A percentile compares a stretch with the other conserved stretches of the same genome.
Evolutionary conservation across 2,329 filamentous ascomycete genomes (phyloP).

Genomic region (Alternaria hordeiaustralica): DNA sequence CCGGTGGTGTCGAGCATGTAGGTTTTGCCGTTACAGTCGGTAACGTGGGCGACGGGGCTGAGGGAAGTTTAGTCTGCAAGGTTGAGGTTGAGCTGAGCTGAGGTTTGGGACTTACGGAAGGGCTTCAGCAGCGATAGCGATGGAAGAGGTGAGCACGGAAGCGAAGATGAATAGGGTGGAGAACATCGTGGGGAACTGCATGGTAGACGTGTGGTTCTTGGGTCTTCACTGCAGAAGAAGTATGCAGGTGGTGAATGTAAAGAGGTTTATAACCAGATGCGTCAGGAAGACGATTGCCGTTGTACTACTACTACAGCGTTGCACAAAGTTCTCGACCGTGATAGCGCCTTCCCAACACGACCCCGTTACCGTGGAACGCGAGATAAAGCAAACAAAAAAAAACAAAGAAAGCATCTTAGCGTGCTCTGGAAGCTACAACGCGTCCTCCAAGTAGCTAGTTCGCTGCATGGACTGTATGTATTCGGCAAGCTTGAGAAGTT

Average conservation of each 20-base stretch:
- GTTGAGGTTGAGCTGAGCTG: background rate
- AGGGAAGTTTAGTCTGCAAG: background rate
- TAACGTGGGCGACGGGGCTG: conserved; percentile 2
- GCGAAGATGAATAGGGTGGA: background rate
- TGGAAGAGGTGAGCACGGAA: background rate
- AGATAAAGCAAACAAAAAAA: background rate
- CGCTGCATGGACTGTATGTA: background rate
- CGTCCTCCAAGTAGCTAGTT: background rate
- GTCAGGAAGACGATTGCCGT: background rate
- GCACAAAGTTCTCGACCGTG: background rate
- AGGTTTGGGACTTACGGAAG: background rate
- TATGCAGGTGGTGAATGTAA: background rate
- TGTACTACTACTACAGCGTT: background rate
- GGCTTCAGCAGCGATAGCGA: background rate
- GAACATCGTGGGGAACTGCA: background rate
- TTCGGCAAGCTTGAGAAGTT: background rate
- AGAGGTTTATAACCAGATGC: background rate
- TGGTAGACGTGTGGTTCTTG: background rate
- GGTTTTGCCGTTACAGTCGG: background rate
- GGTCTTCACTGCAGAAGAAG: background rate
- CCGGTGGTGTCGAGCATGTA: conserved; percentile 10
- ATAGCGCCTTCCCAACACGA: background rate
- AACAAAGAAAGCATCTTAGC: background rate
- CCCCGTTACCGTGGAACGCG: background rate
- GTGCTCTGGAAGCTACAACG: background rate